Base-by-base conservation (phyloP, 108 stramenopile genomes). In the Aurantiochytrium sp. region DNA sequence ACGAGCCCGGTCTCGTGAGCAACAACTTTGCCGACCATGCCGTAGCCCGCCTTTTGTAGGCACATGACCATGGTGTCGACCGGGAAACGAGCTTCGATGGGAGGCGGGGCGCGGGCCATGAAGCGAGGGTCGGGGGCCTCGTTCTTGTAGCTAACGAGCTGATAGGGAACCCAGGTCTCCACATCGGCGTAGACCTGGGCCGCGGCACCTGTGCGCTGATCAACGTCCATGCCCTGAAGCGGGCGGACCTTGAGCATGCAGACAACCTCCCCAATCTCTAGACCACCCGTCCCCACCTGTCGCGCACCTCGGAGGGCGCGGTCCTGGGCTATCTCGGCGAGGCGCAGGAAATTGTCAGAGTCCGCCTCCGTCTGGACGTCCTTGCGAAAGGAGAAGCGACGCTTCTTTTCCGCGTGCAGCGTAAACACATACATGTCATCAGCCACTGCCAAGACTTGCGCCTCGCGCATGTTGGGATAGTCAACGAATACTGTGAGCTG, bases 71-170 rank as follows among this genome's bases (percentile, higher is more conserved):
- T 90, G 35, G 92, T 91, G 35, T 95, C 92, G 0, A 92, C 44
- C 58, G 97, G 98, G 72, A 98, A 97, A 4, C 97, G 93, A 28
- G 96, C 94, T 72, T 95, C 92, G 23, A 98, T 76, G n/a, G 95
- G 89, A 23, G 64, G 23, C 5, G 71, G 87, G 19, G 53, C 59
- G 5, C 25, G 49, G 91, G 98, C 97, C 14, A 89, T 73, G 90
- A 99, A 99, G 55, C 98, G 95, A 6, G 97, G 96, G 91, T 99
- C 99, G 10, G 97, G 96, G 44, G 97, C 96, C 35, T 98, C 97
- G 57, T 96, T 94, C 23, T 93, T 90, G 92, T 95, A 96, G 44
- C 99, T 90, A n/a, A 96, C 96, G 90, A 98, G 91, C 89, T 99
- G 98, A 25, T 97, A 91, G 16, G 99, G 98, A 23, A 99, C 93